Evolutionary conservation across 148 eudicot species (phyloP).

Genomic region (Chenopodium suecicum): DNA sequence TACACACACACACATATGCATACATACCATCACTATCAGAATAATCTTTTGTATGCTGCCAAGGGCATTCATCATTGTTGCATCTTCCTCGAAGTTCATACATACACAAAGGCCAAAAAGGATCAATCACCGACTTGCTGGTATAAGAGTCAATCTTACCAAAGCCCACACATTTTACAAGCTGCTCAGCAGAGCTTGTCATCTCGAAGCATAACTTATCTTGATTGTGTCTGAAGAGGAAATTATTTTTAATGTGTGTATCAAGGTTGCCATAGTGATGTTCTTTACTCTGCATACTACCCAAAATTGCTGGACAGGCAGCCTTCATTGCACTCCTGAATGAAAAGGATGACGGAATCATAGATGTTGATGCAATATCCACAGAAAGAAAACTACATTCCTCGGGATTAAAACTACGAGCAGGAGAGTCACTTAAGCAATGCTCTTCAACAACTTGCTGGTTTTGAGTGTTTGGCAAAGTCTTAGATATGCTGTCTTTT

Average conservation of each 20-base stretch:
- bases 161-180: slow-evolving; percentile 25
- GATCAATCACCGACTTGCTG: slow-evolving; percentile 45
- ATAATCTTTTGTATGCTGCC: slow-evolving; percentile 60
- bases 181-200: slow-evolving; percentile 20
- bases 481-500: slow-evolving; percentile 29
- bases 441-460: slow-evolving; percentile 33
- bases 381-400: slow-evolving; percentile 23
- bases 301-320: slow-evolving; percentile 14
- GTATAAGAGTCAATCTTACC: slow-evolving; percentile 47
- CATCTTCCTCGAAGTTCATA: slow-evolving; percentile 78
- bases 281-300: slow-evolving; percentile 18
- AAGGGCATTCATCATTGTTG: slow-evolving; percentile 69
- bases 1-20: no score
- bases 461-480: slow-evolving; percentile 17
- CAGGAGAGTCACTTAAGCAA: slow-evolving; percentile 32
- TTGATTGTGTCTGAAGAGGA: slow-evolving; percentile 15
- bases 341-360: slow-evolving; percentile 24
- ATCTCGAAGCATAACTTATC: slow-evolving; percentile 21
- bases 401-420: slow-evolving; percentile 28
- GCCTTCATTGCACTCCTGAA: slow-evolving; percentile 49
- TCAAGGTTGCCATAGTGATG: slow-evolving; percentile 15
- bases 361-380: slow-evolving; percentile 24
- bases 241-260: slow-evolving; percentile 16
- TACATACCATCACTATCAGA: slow-evolving; percentile 35
- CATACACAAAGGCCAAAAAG: slow-evolving; percentile 72